Conservation (phyloP, 1,284 basidiomycete species). For the Cystobasidium slooffiae region DNA sequence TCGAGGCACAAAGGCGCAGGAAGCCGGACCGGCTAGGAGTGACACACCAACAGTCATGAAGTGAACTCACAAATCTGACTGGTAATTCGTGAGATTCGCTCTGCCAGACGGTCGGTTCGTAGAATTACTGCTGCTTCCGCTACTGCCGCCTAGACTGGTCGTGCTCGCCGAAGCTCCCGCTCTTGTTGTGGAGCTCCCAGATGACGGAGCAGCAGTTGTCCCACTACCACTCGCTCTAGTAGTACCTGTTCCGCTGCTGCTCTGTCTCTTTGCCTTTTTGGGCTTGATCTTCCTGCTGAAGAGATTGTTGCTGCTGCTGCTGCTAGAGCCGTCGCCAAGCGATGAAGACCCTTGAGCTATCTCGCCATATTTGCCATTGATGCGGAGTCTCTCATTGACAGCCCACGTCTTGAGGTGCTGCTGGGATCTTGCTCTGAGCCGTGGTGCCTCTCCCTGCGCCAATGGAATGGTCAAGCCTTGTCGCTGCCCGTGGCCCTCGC, state of each 20-base stretch:
- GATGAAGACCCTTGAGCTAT: not conserved
- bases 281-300: slow-evolving; percentile 13
- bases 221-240: slow-evolving; percentile 8
- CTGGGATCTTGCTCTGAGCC: slow-evolving; percentile 24
- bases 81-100: slow-evolving; percentile 49
- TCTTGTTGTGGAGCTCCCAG: not conserved
- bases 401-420: slow-evolving; percentile 47
- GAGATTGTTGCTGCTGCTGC: slow-evolving; percentile 4
- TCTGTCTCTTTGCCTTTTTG: slow-evolving; percentile 5
- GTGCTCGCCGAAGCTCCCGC: not conserved
- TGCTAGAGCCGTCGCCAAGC: slow-evolving; percentile 18
- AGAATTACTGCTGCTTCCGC: not conserved
- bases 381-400: slow-evolving; percentile 46
- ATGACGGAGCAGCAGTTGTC: slow-evolving; percentile 22
- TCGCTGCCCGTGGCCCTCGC: slow-evolving; percentile 23
- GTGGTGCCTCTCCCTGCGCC: slow-evolving; percentile 5
- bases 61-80: slow-evolving; percentile 50
- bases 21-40: no score
- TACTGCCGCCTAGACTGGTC: not conserved
- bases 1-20: not conserved
- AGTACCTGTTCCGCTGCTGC: slow-evolving; percentile 1
- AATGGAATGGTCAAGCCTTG: slow-evolving; percentile 2
- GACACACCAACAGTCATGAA: no score
- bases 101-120: slow-evolving; percentile 32
- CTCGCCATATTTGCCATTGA: slow-evolving; percentile 47